Evolutionary conservation across 495 filamentous ascomycete species (phyloP).

Genomic region (Halenospora varia): DNA sequence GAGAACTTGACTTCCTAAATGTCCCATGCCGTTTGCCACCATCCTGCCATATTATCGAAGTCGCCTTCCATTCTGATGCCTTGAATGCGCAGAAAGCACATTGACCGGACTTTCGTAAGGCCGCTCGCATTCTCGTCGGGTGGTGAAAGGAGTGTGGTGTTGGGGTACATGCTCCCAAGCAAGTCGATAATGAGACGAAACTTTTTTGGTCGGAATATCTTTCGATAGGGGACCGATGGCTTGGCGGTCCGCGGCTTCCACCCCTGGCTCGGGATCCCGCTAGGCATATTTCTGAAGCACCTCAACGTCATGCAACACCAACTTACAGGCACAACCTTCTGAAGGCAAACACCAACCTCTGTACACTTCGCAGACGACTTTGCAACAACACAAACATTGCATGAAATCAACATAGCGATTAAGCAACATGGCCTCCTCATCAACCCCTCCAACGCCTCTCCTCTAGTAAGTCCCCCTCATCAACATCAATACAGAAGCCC

Average conservation of each 20-base stretch:
- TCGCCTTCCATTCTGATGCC: constrained; percentile 10
- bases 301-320: background rate
- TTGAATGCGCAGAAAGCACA: constrained; percentile 20
- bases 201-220: background rate
- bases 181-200: background rate
- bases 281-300: background rate
- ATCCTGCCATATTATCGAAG: background rate
- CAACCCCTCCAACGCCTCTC: constrained; percentile 65
- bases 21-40: background rate
- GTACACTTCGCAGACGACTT: too few relatives aligned
- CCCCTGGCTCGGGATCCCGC: background rate
- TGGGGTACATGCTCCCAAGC: background rate
- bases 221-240: background rate
- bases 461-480: constrained; percentile 61
- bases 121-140: constrained; percentile 14
- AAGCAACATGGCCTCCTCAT: constrained; percentile 71
- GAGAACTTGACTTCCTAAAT: background rate
- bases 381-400: background rate
- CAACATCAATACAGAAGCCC: constrained; percentile 21
- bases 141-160: background rate
- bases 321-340: background rate
- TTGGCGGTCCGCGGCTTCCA: background rate
- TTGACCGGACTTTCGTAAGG: constrained; percentile 10
- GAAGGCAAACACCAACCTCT: background rate
- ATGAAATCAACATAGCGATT: background rate